These are phyloP conservation scores for Boletellus dicymbophilus DNA, from an alignment of 1,284 basidiomycete genomes.

Conservation along the genomic window DNA sequence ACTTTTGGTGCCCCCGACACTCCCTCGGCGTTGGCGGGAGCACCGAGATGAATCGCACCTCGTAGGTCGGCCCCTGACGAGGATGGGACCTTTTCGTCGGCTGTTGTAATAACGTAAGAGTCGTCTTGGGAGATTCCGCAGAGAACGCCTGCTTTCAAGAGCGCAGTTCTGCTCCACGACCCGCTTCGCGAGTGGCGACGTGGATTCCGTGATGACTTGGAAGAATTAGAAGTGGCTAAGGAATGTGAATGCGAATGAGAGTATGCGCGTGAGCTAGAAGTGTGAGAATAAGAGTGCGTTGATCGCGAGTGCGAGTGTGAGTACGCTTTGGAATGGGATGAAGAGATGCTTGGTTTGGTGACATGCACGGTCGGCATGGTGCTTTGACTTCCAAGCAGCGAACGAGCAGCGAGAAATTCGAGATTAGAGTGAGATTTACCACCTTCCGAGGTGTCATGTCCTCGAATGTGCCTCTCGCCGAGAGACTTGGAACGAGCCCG, in stretches of 20 bases:
- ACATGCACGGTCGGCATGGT: slow-evolving; percentile 49
- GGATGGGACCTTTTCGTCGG: slow-evolving; percentile 32
- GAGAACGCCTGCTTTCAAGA: slow-evolving; percentile 47
- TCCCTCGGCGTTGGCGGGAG: slow-evolving; percentile 33
- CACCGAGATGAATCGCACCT: slow-evolving; percentile 41
- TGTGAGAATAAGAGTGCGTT: slow-evolving; percentile 20
- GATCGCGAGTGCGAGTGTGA: slow-evolving; percentile 32
- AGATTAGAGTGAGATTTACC: slow-evolving; percentile 37
- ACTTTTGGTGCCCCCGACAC: slow-evolving; percentile 23
- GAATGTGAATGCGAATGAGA: slow-evolving; percentile 50
- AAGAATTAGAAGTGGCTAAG: slow-evolving; percentile 42
- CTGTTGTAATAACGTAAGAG: slow-evolving; percentile 16
- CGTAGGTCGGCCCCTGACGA: slow-evolving; percentile 40
- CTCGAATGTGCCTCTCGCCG: slow-evolving; percentile 37
- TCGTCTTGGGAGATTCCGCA: slow-evolving; percentile 35
- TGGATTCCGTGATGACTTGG: slow-evolving; percentile 44
- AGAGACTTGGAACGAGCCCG: slow-evolving; percentile 64
- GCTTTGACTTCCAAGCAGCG: slow-evolving; percentile 62
- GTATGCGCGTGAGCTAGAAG: slow-evolving; percentile 34
- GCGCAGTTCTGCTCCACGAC: slow-evolving; percentile 59
- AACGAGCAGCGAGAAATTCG: slow-evolving; percentile 61
- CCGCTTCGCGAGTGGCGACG: slow-evolving; percentile 54
- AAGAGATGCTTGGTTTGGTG: slow-evolving; percentile 18
- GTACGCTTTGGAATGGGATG: slow-evolving; percentile 28
- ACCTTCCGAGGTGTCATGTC: slow-evolving; percentile 19